Evolutionary conservation across 148 eudicot species (phyloP).

Genomic region (Vaccinium vitisidaea): DNA sequence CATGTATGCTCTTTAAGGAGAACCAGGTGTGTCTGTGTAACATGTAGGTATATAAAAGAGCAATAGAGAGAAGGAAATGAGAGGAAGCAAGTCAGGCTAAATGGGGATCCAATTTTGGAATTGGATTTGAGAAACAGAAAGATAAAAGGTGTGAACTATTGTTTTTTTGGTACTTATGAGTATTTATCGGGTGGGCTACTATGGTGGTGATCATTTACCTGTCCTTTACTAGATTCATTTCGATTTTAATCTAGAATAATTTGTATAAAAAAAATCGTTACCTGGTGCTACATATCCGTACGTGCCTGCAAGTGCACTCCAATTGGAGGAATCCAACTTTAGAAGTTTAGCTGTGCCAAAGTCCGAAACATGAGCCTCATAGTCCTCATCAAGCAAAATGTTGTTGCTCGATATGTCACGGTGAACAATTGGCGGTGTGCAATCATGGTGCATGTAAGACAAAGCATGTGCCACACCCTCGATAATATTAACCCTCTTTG

Average conservation of each 20-base stretch:
- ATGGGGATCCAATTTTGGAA: too few species aligned
- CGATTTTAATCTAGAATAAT: not conserved
- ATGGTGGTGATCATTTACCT: not conserved
- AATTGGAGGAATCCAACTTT: conserved; percentile 12
- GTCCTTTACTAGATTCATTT: not conserved
- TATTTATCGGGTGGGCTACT: not conserved
- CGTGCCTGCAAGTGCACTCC: not conserved
- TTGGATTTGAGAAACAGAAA: too few species aligned
- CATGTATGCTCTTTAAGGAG: too few species aligned
- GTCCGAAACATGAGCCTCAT: conserved; percentile 4
- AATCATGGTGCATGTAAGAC: conserved; percentile 20
- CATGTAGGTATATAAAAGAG: too few species aligned
- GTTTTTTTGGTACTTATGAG: too few species aligned
- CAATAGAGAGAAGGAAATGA: too few species aligned
- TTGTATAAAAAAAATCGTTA: not conserved
- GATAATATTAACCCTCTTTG: conserved; percentile 11
- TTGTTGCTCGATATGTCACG: conserved; percentile 12
- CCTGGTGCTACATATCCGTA: conserved; percentile 2
- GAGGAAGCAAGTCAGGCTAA: too few species aligned
- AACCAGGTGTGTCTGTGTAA: too few species aligned
- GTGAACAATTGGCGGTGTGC: conserved; percentile 9
- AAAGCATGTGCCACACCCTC: conserved; percentile 15
- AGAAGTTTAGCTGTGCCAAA: conserved; percentile 7
- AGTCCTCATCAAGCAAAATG: not conserved
- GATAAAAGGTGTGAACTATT: too few species aligned